phyloP scores from a whole-genome alignment of 495 filamentous ascomycete species.

The Astrocystis sublimbata region DNA sequence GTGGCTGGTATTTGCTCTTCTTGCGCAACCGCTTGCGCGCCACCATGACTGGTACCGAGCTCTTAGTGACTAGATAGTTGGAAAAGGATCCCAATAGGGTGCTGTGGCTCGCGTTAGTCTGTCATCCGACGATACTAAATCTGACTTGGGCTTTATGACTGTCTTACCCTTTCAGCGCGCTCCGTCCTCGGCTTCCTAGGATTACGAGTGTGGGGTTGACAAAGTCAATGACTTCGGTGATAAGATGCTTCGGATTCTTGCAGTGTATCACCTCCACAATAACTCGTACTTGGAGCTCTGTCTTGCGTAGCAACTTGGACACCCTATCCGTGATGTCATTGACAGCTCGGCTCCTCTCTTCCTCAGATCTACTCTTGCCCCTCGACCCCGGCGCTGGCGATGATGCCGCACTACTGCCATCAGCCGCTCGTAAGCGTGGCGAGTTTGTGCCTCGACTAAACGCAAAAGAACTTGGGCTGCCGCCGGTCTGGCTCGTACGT shows the following conservation, averaged over 20 bases:
- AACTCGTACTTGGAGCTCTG: slow-evolving; percentile 83
- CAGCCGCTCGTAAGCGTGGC: slow-evolving; percentile 28
- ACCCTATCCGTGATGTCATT: slow-evolving; percentile 77
- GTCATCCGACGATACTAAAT: not conserved
- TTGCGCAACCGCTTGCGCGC: slow-evolving; percentile 78
- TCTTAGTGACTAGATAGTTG: slow-evolving; percentile 95
- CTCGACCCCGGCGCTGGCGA: slow-evolving; percentile 45
- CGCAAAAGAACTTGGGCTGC: slow-evolving; percentile 31
- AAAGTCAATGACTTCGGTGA: slow-evolving; percentile 88
- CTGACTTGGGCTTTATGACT: not conserved
- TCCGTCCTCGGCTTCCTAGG: slow-evolving; percentile 84
- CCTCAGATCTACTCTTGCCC: slow-evolving; percentile 61
- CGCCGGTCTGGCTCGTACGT: slow-evolving; percentile 29
- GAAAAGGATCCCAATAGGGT: slow-evolving; percentile 86
- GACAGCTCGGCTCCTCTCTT: slow-evolving; percentile 74
- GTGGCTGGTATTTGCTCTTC: slow-evolving; percentile 67
- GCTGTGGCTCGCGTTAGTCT: slow-evolving; percentile 19
- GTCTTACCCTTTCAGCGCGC: slow-evolving; percentile 87
- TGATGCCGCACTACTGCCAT: slow-evolving; percentile 30
- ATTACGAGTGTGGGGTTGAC: slow-evolving; percentile 91
- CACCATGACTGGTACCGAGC: slow-evolving; percentile 94
- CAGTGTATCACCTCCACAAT: slow-evolving; percentile 97
- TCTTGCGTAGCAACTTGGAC: slow-evolving; percentile 82
- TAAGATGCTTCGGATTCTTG: slow-evolving; percentile 87
- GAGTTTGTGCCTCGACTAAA: slow-evolving; percentile 32